Evolutionary conservation across 2,329 filamentous ascomycete genomes (phyloP), one percentile per base, ranked within the genome.

Genomic region (Coniochaeta sp.): DNA sequence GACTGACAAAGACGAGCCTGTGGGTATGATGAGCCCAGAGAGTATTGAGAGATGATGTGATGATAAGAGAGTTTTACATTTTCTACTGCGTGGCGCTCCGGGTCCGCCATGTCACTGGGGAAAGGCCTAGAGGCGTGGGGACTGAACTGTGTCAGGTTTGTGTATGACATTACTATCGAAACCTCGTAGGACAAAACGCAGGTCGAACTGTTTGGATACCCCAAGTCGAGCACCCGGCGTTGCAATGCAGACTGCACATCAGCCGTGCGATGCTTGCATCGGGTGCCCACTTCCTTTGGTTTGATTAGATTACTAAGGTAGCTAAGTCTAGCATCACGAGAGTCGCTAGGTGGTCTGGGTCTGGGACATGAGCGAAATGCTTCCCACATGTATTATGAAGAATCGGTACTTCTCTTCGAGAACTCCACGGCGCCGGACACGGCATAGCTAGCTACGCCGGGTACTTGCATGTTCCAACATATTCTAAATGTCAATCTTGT

Each of bases 21-120:
- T 86, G 34, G 88, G 88, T 22, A 91, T 93, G 85, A 91, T 93
- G 80, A 95, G 90, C 70, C 91, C 91, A 4, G 87, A 93, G 75
- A 92, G 90, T 72, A 85, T 91, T 65, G 81, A 82, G 73, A 77
- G 69, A 61, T 77, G 72, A 65, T 38, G 22, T 31, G 47, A 31
- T 28, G 16, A 31, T 28, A 17, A n/a, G 9, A 31, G 22, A 52
- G 47, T 47, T 47, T n/a, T 14, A 12, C 7, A n/a, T 28, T 26
- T 31, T 52, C 24, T 52, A 16, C 5, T 22, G 22, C 47, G 3
- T 6, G 43, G 43, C 19, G 43, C 19, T 9, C 22, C 14, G 22
- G 14, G 47, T 52, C 26, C 22, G 12, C 17, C 7, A 7, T 52
- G 24, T 31, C 26, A 31, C 24, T 26, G 47, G 14, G 17, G 47